Evolutionary conservation across 78 protist species (phyloP).

Genomic region (Fonticula alba): DNA sequence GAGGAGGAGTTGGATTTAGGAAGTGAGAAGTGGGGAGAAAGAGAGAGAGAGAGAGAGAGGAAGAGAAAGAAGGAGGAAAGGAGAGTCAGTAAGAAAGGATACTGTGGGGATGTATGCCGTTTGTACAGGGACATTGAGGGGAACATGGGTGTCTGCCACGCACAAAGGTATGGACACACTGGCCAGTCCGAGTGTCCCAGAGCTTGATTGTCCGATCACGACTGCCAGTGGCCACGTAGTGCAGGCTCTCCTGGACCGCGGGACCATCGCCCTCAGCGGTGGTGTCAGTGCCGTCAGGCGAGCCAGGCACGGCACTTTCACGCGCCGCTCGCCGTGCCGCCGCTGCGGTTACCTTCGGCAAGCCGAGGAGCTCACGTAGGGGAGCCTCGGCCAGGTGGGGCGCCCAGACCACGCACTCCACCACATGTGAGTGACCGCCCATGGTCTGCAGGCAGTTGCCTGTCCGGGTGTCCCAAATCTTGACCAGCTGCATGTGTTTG

Average conservation of each 20-base stretch:
- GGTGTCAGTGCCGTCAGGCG: background rate
- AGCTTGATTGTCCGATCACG: slow-evolving; percentile 54
- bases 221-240: slow-evolving; percentile 46
- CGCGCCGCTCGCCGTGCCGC: too few species aligned
- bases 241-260: too few species aligned
- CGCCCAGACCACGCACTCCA: slow-evolving; percentile 55
- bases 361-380: background rate
- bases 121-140: background rate
- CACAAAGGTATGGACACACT: slow-evolving; percentile 37
- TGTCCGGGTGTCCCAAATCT: slow-evolving; percentile 39
- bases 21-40: background rate
- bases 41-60: too few species aligned
- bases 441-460: slow-evolving; percentile 35
- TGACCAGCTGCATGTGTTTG: slow-evolving; percentile 24
- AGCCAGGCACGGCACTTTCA: background rate
- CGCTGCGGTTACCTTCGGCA: slow-evolving; percentile 10
- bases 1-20: background rate
- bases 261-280: background rate
- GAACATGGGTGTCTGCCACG: background rate
- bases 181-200: slow-evolving; percentile 52
- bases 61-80: too few species aligned
- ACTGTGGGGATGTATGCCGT: background rate
- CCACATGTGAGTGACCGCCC: slow-evolving; percentile 52
- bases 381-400: slow-evolving; percentile 4
- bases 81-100: too few species aligned